Conservation (phyloP, 1,284 basidiomycete genomes). For the Apiotrichum siamense region DNA sequence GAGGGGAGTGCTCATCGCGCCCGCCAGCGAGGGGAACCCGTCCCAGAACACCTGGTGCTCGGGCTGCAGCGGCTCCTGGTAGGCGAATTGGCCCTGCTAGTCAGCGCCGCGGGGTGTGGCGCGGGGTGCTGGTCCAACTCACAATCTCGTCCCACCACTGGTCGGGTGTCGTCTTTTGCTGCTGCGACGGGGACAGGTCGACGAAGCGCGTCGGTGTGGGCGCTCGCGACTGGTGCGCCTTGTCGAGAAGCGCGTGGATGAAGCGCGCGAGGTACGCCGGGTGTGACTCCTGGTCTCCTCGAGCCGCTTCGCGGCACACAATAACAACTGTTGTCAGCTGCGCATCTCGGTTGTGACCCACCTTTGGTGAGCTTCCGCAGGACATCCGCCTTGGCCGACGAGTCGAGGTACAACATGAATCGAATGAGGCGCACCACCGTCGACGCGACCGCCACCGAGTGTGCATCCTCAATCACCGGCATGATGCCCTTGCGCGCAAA, state of each 20-base stretch:
- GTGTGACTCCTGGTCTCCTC: constrained; percentile 17
- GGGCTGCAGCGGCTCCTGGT: constrained; percentile 15
- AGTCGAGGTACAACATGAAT: constrained; percentile 18
- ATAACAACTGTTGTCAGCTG: constrained; percentile 16
- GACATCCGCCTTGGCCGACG: constrained; percentile 13
- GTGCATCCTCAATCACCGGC: constrained; percentile 24
- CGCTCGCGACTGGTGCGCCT: constrained; percentile 15
- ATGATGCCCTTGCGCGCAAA: constrained; percentile 23
- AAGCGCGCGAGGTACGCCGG: constrained; percentile 20
- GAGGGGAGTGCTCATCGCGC: constrained; percentile 15
- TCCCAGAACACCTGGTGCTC: constrained; percentile 19
- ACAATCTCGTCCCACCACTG: constrained; percentile 21
- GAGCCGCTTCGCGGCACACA: constrained; percentile 19
- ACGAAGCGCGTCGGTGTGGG: background rate
- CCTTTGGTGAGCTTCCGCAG: constrained; percentile 17
- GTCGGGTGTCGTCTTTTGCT: constrained; percentile 16
- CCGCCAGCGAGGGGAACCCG: constrained; percentile 16
- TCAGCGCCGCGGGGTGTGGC: too few relatives aligned
- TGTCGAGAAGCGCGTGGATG: constrained; percentile 19
- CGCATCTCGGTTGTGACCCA: background rate
- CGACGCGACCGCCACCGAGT: constrained; percentile 20
- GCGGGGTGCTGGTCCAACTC: too few relatives aligned
- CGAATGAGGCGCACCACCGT: constrained; percentile 18
- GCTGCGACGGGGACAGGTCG: background rate
- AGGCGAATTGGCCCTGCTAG: constrained; percentile 14